A percentile compares a stretch with the other conserved stretches of the same genome.
Conservation (phyloP, 768 basidiomycete species). For the Pleurotus platypus region DNA sequence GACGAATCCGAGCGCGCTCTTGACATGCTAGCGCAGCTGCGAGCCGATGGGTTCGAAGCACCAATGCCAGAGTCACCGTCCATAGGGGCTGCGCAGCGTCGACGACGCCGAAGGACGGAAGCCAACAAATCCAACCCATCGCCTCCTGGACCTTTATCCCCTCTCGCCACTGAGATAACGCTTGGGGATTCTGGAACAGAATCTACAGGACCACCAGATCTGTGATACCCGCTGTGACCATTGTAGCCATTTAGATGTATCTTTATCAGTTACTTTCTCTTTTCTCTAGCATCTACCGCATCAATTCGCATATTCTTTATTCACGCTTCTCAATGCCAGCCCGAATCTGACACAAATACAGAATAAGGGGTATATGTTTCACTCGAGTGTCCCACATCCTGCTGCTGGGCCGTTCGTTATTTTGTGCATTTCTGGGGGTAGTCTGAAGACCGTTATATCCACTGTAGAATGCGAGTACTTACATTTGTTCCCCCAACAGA, state of each 20-base stretch:
- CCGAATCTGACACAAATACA: no score
- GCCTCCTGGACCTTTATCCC: neutral
- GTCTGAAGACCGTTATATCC: neutral
- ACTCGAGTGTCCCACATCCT: neutral
- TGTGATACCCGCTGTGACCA: neutral
- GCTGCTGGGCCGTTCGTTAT: neutral
- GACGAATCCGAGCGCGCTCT: conserved; percentile 61
- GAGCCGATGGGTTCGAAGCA: conserved; percentile 62
- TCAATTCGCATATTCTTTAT: conserved; percentile 2
- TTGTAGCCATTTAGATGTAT: conserved; percentile 8
- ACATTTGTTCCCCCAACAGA: neutral
- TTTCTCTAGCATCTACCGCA: neutral
- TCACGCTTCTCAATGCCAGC: neutral
- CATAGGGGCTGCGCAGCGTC: conserved; percentile 30
- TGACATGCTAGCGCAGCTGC: conserved; percentile 71
- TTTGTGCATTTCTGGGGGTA: neutral
- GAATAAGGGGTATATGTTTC: no score
- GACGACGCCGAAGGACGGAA: conserved; percentile 32
- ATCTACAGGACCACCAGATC: neutral
- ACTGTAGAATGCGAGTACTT: neutral
- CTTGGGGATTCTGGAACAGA: neutral
- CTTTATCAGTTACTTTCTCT: conserved; percentile 5
- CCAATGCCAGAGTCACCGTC: conserved; percentile 47
- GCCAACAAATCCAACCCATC: neutral
- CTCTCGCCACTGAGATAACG: neutral